These are phyloP conservation scores for Eleusine coracana DNA, from an alignment of 176 grass and related monocot species.

Conservation along the genomic window DNA sequence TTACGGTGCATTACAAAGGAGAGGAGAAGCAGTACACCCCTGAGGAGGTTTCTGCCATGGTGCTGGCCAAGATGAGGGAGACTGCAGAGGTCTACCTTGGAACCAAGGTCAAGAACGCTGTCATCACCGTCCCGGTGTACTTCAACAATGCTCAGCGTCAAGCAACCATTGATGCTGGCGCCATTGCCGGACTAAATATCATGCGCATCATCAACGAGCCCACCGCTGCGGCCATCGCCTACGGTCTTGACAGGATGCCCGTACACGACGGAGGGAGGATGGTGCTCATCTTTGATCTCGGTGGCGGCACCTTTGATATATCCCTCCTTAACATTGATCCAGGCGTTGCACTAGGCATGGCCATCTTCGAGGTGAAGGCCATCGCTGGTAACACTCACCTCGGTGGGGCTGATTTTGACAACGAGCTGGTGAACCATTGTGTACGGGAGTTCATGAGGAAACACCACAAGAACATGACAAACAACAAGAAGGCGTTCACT, in stretches of 20 bases:
- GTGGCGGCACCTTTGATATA: conserved; percentile 64
- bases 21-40: conserved; percentile 46
- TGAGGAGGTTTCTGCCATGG: conserved; percentile 56
- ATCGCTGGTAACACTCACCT: conserved; percentile 48
- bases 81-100: conserved; percentile 50
- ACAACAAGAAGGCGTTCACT: conserved; percentile 39
- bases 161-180: conserved; percentile 62
- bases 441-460: conserved; percentile 54
- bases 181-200: conserved; percentile 60
- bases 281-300: conserved; percentile 57
- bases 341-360: background rate
- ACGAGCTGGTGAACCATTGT: conserved; percentile 62
- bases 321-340: conserved; percentile 26
- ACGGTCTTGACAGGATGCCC: conserved; percentile 53
- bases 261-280: conserved; percentile 17
- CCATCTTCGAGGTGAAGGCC: conserved; percentile 40
- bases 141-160: conserved; percentile 74
- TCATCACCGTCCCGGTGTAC: conserved; percentile 64
- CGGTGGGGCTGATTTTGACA: conserved; percentile 42
- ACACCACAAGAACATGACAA: conserved; percentile 48
- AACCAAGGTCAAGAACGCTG: conserved; percentile 47
- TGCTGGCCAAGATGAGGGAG: conserved; percentile 65
- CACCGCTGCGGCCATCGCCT: conserved; percentile 61
- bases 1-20: conserved; percentile 50
- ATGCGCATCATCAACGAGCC: conserved; percentile 70